Percentiles rank a stretch among this genome's conserved stretches.
Conservation (phyloP, 495 filamentous ascomycete species). For the Hypoxylon fragiforme region DNA sequence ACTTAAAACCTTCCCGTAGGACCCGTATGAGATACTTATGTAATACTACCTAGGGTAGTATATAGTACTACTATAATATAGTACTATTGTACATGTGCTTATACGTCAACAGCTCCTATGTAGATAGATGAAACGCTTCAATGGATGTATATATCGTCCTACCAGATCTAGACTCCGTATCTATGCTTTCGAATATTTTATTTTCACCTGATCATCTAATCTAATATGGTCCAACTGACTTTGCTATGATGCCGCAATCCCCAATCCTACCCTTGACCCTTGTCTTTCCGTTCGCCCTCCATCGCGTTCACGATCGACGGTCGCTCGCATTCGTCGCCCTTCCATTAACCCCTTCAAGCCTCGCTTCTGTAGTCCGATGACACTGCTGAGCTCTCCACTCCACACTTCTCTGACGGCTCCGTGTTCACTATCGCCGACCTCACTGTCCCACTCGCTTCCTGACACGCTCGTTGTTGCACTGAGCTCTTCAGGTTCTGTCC, state of each 20-base stretch:
- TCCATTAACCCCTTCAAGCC: constrained; percentile 94
- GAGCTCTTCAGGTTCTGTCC: constrained; percentile 50
- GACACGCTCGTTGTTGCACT: constrained; percentile 52
- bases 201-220: neutral
- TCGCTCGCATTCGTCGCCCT: constrained; percentile 76
- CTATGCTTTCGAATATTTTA: constrained; percentile 15
- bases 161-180: constrained; percentile 14
- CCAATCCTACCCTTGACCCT: constrained; percentile 37
- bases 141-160: too few relatives aligned
- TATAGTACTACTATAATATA: too few relatives aligned
- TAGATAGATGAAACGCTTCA: too few relatives aligned
- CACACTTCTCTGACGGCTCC: constrained; percentile 63
- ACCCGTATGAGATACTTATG: too few relatives aligned
- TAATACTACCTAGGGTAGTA: too few relatives aligned
- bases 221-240: constrained; percentile 1
- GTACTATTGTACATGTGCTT: too few relatives aligned
- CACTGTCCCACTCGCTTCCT: constrained; percentile 54
- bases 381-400: constrained; percentile 82
- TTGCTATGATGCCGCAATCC: constrained; percentile 37
- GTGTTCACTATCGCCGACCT: constrained; percentile 44
- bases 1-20: too few relatives aligned
- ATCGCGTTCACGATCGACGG: constrained; percentile 39
- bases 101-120: too few relatives aligned
- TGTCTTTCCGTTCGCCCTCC: constrained; percentile 26
- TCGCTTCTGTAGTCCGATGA: constrained; percentile 95